Base-by-base conservation (phyloP, 257 asterid genomes). In the Osmanthus fragrans region DNA sequence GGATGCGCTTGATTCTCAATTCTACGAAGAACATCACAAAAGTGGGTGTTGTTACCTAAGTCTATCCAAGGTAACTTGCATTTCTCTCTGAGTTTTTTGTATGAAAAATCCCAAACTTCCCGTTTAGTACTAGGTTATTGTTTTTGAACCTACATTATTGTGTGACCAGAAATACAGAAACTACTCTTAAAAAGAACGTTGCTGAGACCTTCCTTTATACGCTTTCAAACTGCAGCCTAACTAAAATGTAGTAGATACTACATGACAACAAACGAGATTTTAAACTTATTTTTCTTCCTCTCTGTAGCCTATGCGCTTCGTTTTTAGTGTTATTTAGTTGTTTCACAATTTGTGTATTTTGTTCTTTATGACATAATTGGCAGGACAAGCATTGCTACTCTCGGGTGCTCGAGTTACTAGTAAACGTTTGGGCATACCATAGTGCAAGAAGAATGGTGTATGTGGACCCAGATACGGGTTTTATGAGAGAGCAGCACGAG, bases 361-460 rank as follows among this genome's bases (percentile, higher is more conserved):
- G 12, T 63, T 29, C 42, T 11, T 63, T 67, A 51, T 32, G 13
- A 9, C 66, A 15, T 58, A 23, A 72, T 49, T 76, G 56, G 73
- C 93, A 96, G 99, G 99, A 94, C 85, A 92, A 93, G 84, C 92
- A 92, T 72, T 96, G 99, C 83, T 92, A 96, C 84, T 85, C 96
- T 1, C 91, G 94, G 75, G 39, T 96, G 73, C 95, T 92, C 13
- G 99, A 96, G 88, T 76, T 96, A 77, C 92, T 96, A 4, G 84
- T 96, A 39, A 96, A 96, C 37, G 96, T 96, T 12, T 96, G 99
- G 99, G 98, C 92, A 1, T 96, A 94, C 86, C 99, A 96, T 40
- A 94, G 97, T 37, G 97, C 91, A 37, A 85, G 97, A 83, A 83
- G 97, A 81, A 92, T 91, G 84, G 92, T 96, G 66, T 89, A 94